Percentiles rank a stretch among this genome's conserved stretches.
These are phyloP conservation scores for Diplodia sapinea DNA, from an alignment of 2,329 filamentous ascomycete species.

Conservation along the genomic window DNA sequence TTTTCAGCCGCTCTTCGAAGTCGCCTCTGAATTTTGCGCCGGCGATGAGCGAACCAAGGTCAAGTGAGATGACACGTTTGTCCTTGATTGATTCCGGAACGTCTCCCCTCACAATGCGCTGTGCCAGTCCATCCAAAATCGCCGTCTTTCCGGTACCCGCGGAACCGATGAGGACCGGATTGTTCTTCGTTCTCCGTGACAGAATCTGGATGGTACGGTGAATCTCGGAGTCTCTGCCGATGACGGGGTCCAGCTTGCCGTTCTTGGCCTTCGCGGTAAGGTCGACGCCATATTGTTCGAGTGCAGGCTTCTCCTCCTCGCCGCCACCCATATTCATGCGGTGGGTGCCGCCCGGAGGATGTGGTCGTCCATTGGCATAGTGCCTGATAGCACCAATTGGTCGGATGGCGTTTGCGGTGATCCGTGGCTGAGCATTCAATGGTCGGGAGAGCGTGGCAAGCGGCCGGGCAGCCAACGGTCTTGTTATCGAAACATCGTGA, in stretches of 20 bases:
- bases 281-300: conserved; percentile 91
- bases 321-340: conserved; percentile 82
- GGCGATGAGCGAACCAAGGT: conserved; percentile 90
- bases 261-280: conserved; percentile 82
- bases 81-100: conserved; percentile 96
- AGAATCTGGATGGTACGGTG: conserved; percentile 93
- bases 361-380: conserved; percentile 69
- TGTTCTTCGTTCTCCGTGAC: conserved; percentile 92
- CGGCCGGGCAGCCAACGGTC: conserved; percentile 10
- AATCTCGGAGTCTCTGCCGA: conserved; percentile 89
- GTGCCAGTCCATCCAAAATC: conserved; percentile 85
- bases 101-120: conserved; percentile 88
- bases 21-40: conserved; percentile 95
- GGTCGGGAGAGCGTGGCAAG: conserved; percentile 33
- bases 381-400: conserved; percentile 50
- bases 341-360: conserved; percentile 90
- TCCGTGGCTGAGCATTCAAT: conserved; percentile 35
- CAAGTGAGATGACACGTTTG: conserved; percentile 84
- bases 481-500: conserved; percentile 10
- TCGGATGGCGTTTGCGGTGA: conserved; percentile 36
- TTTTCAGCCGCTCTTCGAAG: conserved; percentile 92
- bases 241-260: conserved; percentile 94
- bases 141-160: conserved; percentile 95
- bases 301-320: conserved; percentile 77
- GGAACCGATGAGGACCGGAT: conserved; percentile 89